Conservation (phyloP, 768 basidiomycete genomes). For the Sutorius australiensis region DNA sequence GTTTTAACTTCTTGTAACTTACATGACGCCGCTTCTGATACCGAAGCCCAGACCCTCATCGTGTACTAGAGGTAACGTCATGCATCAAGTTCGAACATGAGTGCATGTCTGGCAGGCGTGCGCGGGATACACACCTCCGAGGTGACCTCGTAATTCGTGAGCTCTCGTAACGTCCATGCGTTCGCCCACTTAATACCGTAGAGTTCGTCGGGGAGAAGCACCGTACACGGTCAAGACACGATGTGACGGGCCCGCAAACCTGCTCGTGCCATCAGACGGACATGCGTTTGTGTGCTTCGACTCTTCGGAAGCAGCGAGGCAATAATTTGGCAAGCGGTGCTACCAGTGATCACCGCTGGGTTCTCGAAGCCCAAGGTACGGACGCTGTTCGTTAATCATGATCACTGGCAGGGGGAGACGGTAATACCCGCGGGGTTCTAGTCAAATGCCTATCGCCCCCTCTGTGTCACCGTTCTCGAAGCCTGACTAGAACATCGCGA, state of each 20-base stretch:
- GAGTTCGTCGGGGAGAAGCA: neutral
- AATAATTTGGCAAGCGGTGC: neutral
- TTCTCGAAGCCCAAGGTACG: neutral
- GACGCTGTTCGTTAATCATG: neutral
- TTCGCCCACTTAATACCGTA: neutral
- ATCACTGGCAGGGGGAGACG: neutral
- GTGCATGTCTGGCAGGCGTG: neutral
- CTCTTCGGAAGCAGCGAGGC: neutral
- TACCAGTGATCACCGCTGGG: neutral
- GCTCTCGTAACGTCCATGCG: neutral
- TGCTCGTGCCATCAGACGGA: neutral
- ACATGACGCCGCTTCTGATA: neutral
- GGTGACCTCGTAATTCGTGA: neutral
- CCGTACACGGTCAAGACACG: neutral
- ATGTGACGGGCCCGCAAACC: neutral
- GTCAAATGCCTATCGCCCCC: too few species aligned
- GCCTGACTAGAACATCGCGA: too few species aligned
- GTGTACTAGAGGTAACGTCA: neutral
- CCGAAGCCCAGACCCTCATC: neutral
- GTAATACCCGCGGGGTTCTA: too few species aligned
- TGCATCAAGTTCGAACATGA: neutral
- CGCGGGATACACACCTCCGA: neutral
- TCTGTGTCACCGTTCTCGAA: too few species aligned
- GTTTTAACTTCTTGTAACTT: neutral
- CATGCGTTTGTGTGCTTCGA: neutral